Conservation (phyloP, 2,329 filamentous ascomycete genomes). For the Cladosporium halotolerans region DNA sequence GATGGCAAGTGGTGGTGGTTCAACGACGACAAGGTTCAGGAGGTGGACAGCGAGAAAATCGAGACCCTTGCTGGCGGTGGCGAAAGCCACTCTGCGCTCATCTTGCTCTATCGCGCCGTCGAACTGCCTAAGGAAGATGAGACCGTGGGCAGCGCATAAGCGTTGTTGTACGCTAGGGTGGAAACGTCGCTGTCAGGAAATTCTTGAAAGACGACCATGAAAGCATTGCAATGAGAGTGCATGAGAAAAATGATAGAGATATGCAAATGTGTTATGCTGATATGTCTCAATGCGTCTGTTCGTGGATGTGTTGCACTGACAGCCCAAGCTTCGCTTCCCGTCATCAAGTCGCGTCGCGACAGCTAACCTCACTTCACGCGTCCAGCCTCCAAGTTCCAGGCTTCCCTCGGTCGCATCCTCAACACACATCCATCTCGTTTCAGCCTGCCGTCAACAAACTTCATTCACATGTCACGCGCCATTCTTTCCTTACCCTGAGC, state of each 20-base stretch:
- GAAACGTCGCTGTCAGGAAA: too few relatives aligned
- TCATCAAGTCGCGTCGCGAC: too few relatives aligned
- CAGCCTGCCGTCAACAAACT: not conserved
- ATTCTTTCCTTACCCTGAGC: not conserved
- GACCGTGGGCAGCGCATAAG: constrained; percentile 1
- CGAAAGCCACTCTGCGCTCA: constrained; percentile 76
- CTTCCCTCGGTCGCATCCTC: not conserved
- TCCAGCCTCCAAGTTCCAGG: not conserved
- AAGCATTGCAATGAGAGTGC: not conserved
- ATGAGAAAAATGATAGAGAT: constrained; percentile 10
- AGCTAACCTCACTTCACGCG: not conserved
- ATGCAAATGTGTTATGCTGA: constrained; percentile 8
- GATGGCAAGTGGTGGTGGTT: constrained; percentile 99
- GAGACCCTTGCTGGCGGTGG: constrained; percentile 77
- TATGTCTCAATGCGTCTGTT: not conserved
- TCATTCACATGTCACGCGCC: not conserved
- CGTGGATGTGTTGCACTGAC: too few relatives aligned
- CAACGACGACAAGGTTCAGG: constrained; percentile 94
- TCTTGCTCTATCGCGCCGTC: constrained; percentile 71
- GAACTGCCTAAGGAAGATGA: constrained; percentile 47
- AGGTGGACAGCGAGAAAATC: constrained; percentile 88
- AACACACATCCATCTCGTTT: not conserved
- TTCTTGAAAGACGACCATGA: not conserved
- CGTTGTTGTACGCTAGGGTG: not conserved
- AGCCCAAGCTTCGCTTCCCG: too few relatives aligned